Evolutionary conservation across 2,329 filamentous ascomycete genomes (phyloP).

Genomic region (Hortaea sp.): DNA sequence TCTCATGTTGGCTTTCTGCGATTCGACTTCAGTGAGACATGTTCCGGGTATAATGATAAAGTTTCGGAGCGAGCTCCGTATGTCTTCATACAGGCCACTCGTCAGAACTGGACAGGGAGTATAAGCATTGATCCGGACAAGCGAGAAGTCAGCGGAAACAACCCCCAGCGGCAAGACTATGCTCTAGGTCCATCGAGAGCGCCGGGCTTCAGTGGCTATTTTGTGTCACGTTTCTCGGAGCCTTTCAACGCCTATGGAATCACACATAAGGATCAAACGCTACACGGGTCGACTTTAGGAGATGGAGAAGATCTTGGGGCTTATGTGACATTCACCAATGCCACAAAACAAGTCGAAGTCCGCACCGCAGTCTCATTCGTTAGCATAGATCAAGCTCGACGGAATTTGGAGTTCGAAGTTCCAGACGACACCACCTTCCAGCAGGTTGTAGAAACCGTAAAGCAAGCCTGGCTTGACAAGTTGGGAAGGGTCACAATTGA

Average conservation of each 20-base stretch:
- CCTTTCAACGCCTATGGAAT: constrained; percentile 32
- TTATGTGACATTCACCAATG: constrained; percentile 30
- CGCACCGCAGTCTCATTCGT: constrained; percentile 39
- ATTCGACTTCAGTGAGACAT: constrained; percentile 26
- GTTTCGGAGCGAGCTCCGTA: constrained; percentile 23
- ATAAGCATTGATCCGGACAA: constrained; percentile 28
- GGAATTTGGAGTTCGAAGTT: constrained; percentile 36
- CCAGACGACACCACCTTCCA: constrained; percentile 29
- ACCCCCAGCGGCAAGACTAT: constrained; percentile 39
- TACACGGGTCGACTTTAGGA: constrained; percentile 12
- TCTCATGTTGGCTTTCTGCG: constrained; percentile 35
- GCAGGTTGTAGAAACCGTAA: constrained; percentile 30
- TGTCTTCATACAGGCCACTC: constrained; percentile 35
- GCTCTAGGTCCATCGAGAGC: constrained; percentile 34
- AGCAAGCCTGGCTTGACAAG: constrained; percentile 37
- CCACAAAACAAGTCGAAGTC: constrained; percentile 30
- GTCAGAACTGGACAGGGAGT: constrained; percentile 38
- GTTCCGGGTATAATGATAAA: not conserved
- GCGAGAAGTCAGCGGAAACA: constrained; percentile 34
- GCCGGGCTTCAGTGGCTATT: constrained; percentile 34
- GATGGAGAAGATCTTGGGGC: constrained; percentile 31
- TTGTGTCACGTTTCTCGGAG: constrained; percentile 38
- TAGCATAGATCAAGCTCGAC: constrained; percentile 38
- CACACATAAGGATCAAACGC: constrained; percentile 20
- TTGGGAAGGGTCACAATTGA: constrained; percentile 34